Evolutionary conservation across 805 yeast genomes (phyloP), one percentile per base, ranked within the genome.

Genomic region (Hanseniaspora mollemarum): DNA sequence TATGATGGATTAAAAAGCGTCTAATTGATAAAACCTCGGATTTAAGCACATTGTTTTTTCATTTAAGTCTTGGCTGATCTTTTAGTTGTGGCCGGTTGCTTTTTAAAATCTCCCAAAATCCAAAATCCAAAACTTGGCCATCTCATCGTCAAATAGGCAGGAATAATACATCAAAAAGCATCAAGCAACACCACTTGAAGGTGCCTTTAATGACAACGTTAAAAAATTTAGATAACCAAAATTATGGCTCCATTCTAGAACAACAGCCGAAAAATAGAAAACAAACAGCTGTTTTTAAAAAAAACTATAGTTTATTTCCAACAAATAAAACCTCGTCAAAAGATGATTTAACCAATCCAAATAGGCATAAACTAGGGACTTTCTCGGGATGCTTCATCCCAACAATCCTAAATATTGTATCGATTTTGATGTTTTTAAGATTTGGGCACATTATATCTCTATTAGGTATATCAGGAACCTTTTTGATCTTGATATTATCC

Each of bases 391-490:
- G 88, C 1, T 88, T 94, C 60, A 74, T 92, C 15, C 98, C 99
- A 10, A 92, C 97, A 0, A 78, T 95, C 0, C 70, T 92, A 37
- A 92, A 92, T 65, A 96, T 92, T 40, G 71, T 92, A 28, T 87
- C 96, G 2, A 92, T 92, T 59, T 74, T 92, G 63, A 87, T 92
- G 95, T 92, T 90, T 62, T 71, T 92, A 57, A 76, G 99, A 56
- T 92, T 92, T 63, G 98, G 98, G 5, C 92, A 88, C 67, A 82
- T 92, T 32, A 72, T 92, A 31, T 98, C 98, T 9, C 96, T 92
- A 62, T 80, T 90, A 73, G 99, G 98, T 1, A 71, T 90, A 5
- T 49, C 83, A 16, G 96, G 96, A 4, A 73, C 94, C 2, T 58
- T 87, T 22, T 65, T 77, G 1, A 66, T 90, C 21, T 68, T 92